Evolutionary conservation across 1,284 basidiomycete genomes (phyloP).

Genomic region (Ustilago cynodontis): DNA sequence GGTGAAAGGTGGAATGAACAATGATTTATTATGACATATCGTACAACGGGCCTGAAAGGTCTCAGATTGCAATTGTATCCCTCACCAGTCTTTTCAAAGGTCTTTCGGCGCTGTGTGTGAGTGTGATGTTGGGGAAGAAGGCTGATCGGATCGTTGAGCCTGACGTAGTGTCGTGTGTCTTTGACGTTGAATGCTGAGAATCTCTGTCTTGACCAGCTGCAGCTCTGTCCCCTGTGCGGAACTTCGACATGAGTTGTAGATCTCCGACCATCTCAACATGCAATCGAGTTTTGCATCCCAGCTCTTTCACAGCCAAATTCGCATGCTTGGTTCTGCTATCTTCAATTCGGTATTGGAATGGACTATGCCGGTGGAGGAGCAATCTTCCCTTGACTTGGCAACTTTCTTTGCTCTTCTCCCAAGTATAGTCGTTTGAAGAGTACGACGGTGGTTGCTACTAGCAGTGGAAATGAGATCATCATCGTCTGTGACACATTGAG

Average conservation of each 20-base stretch:
- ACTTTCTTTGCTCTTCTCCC: constrained; percentile 59
- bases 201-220: no score
- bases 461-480: constrained; percentile 46
- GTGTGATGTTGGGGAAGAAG: no score
- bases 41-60: no score
- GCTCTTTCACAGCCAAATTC: no score
- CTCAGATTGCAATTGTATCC: not conserved
- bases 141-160: no score
- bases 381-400: constrained; percentile 48
- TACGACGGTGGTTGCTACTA: constrained; percentile 53
- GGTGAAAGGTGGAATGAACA: no score
- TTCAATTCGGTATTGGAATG: not conserved
- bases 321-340: not conserved
- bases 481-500: constrained; percentile 31
- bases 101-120: not conserved
- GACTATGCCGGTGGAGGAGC: constrained; percentile 34
- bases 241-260: no score
- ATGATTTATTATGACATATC: not conserved
- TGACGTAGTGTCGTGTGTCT: no score
- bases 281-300: no score
- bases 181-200: no score
- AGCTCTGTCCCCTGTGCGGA: no score
- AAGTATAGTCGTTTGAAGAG: constrained; percentile 64
- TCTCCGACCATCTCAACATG: no score
- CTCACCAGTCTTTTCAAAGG: not conserved